Evolutionary conservation across 2,329 filamentous ascomycete genomes (phyloP).

Genomic region (Scopulariopsis brevicaulis): DNA sequence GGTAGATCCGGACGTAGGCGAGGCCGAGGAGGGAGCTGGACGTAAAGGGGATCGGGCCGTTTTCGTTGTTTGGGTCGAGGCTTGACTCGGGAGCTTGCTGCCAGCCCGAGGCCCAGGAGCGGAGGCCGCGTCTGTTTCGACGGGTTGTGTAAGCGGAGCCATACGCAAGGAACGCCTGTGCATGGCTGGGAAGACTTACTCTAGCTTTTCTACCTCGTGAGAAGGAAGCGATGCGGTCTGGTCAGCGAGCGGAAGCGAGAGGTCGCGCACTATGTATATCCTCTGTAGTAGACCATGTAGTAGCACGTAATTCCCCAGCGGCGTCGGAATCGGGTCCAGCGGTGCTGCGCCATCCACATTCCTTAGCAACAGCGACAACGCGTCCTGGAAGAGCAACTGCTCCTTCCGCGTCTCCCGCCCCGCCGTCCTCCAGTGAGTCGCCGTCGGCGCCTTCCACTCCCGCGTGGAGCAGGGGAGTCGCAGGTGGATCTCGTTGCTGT

Average conservation of each 20-base stretch:
- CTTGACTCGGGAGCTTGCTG: constrained; percentile 25
- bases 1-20: constrained; percentile 32
- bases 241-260: constrained; percentile 21
- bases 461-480: constrained; percentile 21
- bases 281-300: constrained; percentile 23
- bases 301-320: constrained; percentile 23
- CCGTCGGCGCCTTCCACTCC: constrained; percentile 22
- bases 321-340: constrained; percentile 21
- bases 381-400: constrained; percentile 23
- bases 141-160: background rate
- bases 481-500: constrained; percentile 22
- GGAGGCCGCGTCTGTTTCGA: constrained; percentile 17
- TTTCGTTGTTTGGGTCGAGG: constrained; percentile 26
- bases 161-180: background rate
- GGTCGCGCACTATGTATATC: constrained; percentile 24
- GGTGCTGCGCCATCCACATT: constrained; percentile 15
- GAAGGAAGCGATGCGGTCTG: constrained; percentile 17
- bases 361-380: constrained; percentile 18
- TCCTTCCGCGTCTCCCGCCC: constrained; percentile 15
- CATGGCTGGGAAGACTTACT: constrained; percentile 12
- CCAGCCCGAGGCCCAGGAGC: constrained; percentile 25
- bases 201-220: constrained; percentile 23
- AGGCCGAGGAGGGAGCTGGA: constrained; percentile 32
- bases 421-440: constrained; percentile 17
- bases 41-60: constrained; percentile 27